Evolutionary conservation across 2,329 filamentous ascomycete species (phyloP), one percentile per base, ranked within the genome.

Genomic region (Metarhizium brunneum): DNA sequence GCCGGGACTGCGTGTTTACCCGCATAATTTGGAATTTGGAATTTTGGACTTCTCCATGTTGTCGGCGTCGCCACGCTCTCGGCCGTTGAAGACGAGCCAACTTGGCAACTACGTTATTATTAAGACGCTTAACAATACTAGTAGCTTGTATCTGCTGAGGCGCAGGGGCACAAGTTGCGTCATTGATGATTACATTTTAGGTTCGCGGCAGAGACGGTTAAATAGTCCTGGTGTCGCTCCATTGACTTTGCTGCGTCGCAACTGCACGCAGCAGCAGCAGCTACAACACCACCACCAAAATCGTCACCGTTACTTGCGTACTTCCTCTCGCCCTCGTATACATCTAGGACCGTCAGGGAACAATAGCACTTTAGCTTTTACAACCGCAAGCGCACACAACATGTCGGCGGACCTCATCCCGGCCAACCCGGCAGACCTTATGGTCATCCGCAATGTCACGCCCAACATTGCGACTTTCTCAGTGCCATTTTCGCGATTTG

Each of bases 401-500:
- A 86, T 86, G 82, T 81, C 82, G 55, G 75, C 77, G 7, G 80
- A 84, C 64, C 80, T 90, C 55, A 79, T 88, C 56, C 86, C 87
- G 4, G 64, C 73, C 16, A 85, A 92, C 64, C 91, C 92, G 13
- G 81, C 84, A 18, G 83, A 89, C 65, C 85, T 94, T 60, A 95
- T 96, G 87, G 90, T 96, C 58, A 92, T 95, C 65, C 88, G 92
- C 60, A 81, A 91, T 63, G 74, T 97, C 63, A 89, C 88, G 2
- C 87, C 89, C 14, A 85, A 87, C 62, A 80, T 96, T 59, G 84
- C 83, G 47, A 95, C 87, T 13, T 79, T 91, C 63, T 92, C 88
- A 10, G 80, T 91, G 2, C 94, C 94, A 7, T 99, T 99, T 72
- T 72, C 82, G 53, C 88, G 94, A 50, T 88, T 89, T 65, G 91